phyloP scores from a whole-genome alignment of 2,329 filamentous ascomycete genomes.

The Elsinoe perseae region DNA sequence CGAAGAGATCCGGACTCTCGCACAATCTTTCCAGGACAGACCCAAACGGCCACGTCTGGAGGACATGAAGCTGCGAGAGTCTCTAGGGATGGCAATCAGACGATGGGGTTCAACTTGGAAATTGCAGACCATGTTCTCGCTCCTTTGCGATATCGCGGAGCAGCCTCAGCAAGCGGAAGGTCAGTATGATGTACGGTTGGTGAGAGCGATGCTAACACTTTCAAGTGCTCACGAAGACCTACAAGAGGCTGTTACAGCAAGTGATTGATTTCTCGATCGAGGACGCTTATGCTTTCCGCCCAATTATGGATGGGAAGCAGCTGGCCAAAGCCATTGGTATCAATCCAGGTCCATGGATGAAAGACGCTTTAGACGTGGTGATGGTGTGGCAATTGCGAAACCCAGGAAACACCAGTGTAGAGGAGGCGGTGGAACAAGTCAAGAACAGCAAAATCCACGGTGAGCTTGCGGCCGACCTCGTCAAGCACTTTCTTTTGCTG shows the following conservation, averaged over 20 bases:
- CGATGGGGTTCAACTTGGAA: constrained; percentile 67
- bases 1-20: constrained; percentile 55
- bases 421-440: constrained; percentile 40
- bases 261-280: constrained; percentile 45
- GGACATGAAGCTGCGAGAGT: constrained; percentile 46
- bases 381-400: constrained; percentile 85
- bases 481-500: constrained; percentile 51
- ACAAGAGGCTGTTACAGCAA: constrained; percentile 47
- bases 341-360: constrained; percentile 77
- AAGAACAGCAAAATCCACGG: constrained; percentile 32
- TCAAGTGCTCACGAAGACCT: constrained; percentile 42
- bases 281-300: constrained; percentile 42
- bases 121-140: constrained; percentile 59
- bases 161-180: constrained; percentile 34
- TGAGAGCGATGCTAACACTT: not conserved
- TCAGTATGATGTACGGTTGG: constrained; percentile 27
- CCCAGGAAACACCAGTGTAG: constrained; percentile 54
- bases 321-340: constrained; percentile 59
- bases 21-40: constrained; percentile 44
- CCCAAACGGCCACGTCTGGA: constrained; percentile 39
- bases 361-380: constrained; percentile 66
- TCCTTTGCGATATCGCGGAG: constrained; percentile 54
- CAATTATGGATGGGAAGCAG: constrained; percentile 62
- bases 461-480: constrained; percentile 44
- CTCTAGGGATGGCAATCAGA: constrained; percentile 66